These are phyloP conservation scores for Globisporangium emineosum DNA, from an alignment of 352 stramenopile species.

Conservation along the genomic window DNA sequence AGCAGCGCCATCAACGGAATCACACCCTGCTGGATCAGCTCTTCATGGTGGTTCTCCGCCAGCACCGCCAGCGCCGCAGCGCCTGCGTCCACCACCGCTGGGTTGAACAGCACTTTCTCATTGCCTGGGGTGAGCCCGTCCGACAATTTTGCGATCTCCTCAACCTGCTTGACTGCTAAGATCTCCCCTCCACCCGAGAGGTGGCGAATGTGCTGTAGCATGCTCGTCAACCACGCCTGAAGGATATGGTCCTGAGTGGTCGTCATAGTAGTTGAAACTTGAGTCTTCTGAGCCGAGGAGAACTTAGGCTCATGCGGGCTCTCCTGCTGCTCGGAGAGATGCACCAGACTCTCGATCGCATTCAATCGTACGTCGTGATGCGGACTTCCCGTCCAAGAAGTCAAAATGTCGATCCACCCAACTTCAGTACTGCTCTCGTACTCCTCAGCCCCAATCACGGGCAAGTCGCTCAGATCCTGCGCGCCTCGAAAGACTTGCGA, in stretches of 20 bases:
- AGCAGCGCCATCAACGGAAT: constrained; percentile 62
- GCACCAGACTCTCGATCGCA: constrained; percentile 64
- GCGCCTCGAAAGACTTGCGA: constrained; percentile 51
- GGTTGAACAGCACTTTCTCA: constrained; percentile 66
- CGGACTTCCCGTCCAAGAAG: constrained; percentile 58
- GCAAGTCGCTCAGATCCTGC: constrained; percentile 64
- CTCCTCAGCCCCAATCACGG: constrained; percentile 68
- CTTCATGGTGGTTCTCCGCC: constrained; percentile 56
- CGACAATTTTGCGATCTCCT: constrained; percentile 70
- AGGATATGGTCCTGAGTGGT: constrained; percentile 52
- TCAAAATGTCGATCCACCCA: constrained; percentile 82
- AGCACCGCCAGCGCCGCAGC: constrained; percentile 66
- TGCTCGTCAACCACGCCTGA: constrained; percentile 74
- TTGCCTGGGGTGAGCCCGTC: constrained; percentile 75
- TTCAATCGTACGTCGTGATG: constrained; percentile 55
- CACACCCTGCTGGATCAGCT: constrained; percentile 62
- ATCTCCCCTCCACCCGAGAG: constrained; percentile 57
- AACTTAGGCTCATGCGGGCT: no score
- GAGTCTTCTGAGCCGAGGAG: no score
- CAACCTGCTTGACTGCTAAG: constrained; percentile 74
- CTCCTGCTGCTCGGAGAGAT: constrained; percentile 43
- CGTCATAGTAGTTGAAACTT: neutral
- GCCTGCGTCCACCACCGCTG: constrained; percentile 64
- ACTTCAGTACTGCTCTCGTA: constrained; percentile 73
- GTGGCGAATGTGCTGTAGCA: constrained; percentile 68